Evolutionary conservation across 495 filamentous ascomycete species (phyloP).

Genomic region (Aspergillus kassunensis): DNA sequence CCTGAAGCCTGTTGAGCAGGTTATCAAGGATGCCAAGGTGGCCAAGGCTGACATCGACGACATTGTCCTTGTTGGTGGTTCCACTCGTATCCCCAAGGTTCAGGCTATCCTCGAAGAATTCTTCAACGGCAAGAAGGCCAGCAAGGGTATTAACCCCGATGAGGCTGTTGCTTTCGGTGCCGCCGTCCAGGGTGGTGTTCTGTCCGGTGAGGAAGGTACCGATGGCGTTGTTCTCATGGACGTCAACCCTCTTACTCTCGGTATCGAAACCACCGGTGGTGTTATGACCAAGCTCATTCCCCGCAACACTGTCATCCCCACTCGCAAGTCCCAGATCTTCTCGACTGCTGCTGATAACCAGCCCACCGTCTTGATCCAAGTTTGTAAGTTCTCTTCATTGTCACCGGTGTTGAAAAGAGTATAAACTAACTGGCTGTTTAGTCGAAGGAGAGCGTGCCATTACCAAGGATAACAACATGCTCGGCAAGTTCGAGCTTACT

Average conservation of each 20-base stretch:
- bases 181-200: constrained; percentile 93
- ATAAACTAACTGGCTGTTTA: constrained; percentile 20
- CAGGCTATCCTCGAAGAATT: constrained; percentile 91
- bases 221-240: constrained; percentile 87
- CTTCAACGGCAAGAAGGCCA: constrained; percentile 90
- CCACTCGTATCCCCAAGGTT: constrained; percentile 97
- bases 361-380: constrained; percentile 94
- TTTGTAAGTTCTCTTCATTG: constrained; percentile 47
- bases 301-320: constrained; percentile 92
- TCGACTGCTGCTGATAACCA: constrained; percentile 98
- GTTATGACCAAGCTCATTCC: constrained; percentile 98
- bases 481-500: constrained; percentile 97
- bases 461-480: constrained; percentile 95
- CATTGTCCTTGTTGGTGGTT: constrained; percentile 88
- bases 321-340: constrained; percentile 97
- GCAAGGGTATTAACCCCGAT: constrained; percentile 98
- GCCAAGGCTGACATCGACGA: constrained; percentile 84
- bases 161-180: constrained; percentile 97
- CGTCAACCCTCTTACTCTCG: constrained; percentile 95
- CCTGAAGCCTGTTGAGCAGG: constrained; percentile 97
- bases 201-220: constrained; percentile 81
- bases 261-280: constrained; percentile 97
- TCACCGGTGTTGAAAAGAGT: not conserved
- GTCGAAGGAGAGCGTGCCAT: constrained; percentile 90
- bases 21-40: constrained; percentile 86